Percentiles rank a stretch among this genome's conserved stretches.
Evolutionary conservation across 352 stramenopile species (phyloP).

Genomic region (Phytophthora sp.): DNA sequence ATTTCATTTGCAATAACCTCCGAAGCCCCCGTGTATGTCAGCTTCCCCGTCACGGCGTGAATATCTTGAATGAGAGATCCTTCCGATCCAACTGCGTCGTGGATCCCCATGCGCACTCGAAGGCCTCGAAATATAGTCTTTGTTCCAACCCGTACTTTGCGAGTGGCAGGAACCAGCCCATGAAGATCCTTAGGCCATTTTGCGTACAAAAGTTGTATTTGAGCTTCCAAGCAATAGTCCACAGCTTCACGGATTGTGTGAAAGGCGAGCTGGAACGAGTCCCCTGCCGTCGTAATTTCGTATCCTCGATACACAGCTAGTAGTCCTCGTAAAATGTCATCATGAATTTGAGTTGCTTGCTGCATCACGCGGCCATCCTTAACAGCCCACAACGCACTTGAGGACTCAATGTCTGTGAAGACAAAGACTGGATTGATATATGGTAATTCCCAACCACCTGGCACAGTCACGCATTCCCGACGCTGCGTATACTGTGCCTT

Average conservation of each 20-base stretch:
- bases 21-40: conserved; percentile 50
- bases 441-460: conserved; percentile 2
- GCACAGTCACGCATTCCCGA: conserved; percentile 14
- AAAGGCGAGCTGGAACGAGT: conserved; percentile 71
- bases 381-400: conserved; percentile 49
- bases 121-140: conserved; percentile 47
- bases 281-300: conserved; percentile 70
- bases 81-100: conserved; percentile 40
- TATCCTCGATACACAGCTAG: conserved; percentile 55
- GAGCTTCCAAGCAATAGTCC: conserved; percentile 54
- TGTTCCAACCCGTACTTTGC: conserved; percentile 29
- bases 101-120: conserved; percentile 56
- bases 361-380: conserved; percentile 44
- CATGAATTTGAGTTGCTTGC: conserved; percentile 40
- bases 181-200: conserved; percentile 64
- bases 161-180: conserved; percentile 41
- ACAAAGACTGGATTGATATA: conserved; percentile 53
- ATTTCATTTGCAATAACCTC: conserved; percentile 60
- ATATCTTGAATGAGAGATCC: conserved; percentile 36
- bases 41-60: conserved; percentile 49
- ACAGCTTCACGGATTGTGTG: conserved; percentile 59
- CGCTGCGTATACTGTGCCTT: conserved; percentile 31
- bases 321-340: conserved; percentile 39
- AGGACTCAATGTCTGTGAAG: conserved; percentile 67
- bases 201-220: conserved; percentile 47